Conservation (phyloP, 129 eudicot genomes). For the Ambrosia trifida region DNA sequence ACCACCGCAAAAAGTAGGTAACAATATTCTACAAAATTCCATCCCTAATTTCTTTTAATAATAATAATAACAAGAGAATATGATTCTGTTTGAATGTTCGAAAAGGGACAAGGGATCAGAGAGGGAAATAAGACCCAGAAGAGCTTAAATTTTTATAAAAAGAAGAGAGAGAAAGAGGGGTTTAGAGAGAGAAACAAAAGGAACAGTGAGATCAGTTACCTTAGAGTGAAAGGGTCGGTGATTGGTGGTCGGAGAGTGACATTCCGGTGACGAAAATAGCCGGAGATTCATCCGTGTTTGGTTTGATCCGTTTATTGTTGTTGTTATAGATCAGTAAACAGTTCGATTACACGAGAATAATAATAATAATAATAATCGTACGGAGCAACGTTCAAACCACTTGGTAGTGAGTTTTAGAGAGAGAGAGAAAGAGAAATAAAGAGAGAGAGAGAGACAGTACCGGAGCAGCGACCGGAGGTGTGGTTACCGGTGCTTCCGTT, state of each 20-base stretch:
- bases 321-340: conserved; percentile 19
- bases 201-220: conserved; percentile 18
- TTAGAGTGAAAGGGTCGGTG: neutral
- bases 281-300: conserved; percentile 39
- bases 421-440: too few species aligned
- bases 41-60: too few species aligned
- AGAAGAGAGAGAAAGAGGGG: conserved; percentile 12
- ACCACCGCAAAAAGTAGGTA: too few species aligned
- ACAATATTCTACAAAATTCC: too few species aligned
- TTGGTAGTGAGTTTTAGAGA: too few species aligned
- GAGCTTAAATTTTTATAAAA: conserved; percentile 3
- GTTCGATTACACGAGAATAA: conserved; percentile 17
- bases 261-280: conserved; percentile 41
- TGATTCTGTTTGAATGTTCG: conserved; percentile 45
- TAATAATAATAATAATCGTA: conserved; percentile 4
- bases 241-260: conserved; percentile 34
- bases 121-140: conserved; percentile 20
- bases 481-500: too few species aligned
- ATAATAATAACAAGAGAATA: conserved; percentile 33
- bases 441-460: too few species aligned
- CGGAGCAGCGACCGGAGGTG: too few species aligned
- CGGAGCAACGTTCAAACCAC: too few species aligned
- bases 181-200: conserved; percentile 16
- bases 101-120: conserved; percentile 43
- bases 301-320: conserved; percentile 1